phyloP scores from a whole-genome alignment of 176 grass and related monocot species.

The Ensete ventricosum region DNA sequence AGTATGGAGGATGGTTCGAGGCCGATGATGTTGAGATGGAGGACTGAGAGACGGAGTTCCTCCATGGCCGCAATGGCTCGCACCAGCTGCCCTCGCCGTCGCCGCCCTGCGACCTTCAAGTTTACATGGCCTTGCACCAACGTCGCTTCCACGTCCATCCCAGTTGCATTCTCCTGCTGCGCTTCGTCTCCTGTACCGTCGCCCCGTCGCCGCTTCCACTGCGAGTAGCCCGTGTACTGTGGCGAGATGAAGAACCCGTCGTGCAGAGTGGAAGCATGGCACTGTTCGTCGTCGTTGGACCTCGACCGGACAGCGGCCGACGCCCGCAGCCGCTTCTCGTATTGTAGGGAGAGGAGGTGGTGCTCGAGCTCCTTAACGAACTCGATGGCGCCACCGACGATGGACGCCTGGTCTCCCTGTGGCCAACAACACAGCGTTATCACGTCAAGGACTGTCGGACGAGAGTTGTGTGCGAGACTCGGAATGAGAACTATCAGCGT shows the following conservation, averaged over 20 bases:
- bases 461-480: neutral
- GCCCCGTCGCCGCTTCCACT: conserved; percentile 14
- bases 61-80: conserved; percentile 51
- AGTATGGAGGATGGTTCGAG: conserved; percentile 39
- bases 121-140: conserved; percentile 76
- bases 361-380: conserved; percentile 96
- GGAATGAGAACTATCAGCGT: neutral
- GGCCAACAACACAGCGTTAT: neutral
- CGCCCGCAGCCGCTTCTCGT: conserved; percentile 21
- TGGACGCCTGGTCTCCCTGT: conserved; percentile 90
- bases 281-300: neutral
- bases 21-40: conserved; percentile 74
- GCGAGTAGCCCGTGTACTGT: conserved; percentile 68
- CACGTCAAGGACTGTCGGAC: no score
- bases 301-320: neutral
- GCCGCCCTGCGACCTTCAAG: conserved; percentile 56
- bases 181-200: conserved; percentile 39
- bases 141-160: conserved; percentile 24
- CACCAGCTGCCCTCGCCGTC: conserved; percentile 41
- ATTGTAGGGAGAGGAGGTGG: conserved; percentile 63
- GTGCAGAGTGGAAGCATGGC: neutral
- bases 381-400: conserved; percentile 82
- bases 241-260: conserved; percentile 80
- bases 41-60: conserved; percentile 57
- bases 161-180: neutral